phyloP scores from a whole-genome alignment of 345 rosid genomes.

The Gossypium stocksii region DNA sequence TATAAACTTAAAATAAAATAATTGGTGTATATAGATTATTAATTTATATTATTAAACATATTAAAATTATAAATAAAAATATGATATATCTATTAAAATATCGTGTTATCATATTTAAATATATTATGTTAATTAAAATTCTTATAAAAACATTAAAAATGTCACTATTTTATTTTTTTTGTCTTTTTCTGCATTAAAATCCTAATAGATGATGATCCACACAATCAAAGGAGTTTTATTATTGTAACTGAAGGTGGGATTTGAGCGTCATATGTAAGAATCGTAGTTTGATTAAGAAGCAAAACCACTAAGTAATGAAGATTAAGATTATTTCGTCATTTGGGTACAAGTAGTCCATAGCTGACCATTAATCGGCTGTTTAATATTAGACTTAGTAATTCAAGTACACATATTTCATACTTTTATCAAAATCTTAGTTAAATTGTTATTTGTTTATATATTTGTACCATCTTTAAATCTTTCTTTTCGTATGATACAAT shows the following conservation, averaged over 20 bases:
- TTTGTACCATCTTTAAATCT: too few relatives aligned
- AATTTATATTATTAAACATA: too few relatives aligned
- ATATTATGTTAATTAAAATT: too few relatives aligned
- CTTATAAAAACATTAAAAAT: too few relatives aligned
- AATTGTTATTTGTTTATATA: too few relatives aligned
- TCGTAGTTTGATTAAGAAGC: background rate
- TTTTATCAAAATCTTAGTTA: too few relatives aligned
- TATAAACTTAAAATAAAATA: too few relatives aligned
- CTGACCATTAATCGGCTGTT: background rate
- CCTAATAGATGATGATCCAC: background rate
- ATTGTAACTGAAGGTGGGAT: slow-evolving; percentile 6
- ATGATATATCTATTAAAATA: too few relatives aligned
- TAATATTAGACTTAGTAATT: background rate
- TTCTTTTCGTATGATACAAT: too few relatives aligned
- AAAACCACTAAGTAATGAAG: background rate
- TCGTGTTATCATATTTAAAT: too few relatives aligned
- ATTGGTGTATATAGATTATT: too few relatives aligned
- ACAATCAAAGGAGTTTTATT: background rate
- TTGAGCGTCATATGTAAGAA: background rate
- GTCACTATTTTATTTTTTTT: background rate
- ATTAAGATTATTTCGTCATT: background rate
- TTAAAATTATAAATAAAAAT: too few relatives aligned
- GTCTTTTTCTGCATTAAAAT: background rate
- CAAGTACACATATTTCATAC: background rate
- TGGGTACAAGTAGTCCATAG: background rate